phyloP scores from a whole-genome alignment of 495 filamentous ascomycete genomes.

The Talaromyces ruber region DNA sequence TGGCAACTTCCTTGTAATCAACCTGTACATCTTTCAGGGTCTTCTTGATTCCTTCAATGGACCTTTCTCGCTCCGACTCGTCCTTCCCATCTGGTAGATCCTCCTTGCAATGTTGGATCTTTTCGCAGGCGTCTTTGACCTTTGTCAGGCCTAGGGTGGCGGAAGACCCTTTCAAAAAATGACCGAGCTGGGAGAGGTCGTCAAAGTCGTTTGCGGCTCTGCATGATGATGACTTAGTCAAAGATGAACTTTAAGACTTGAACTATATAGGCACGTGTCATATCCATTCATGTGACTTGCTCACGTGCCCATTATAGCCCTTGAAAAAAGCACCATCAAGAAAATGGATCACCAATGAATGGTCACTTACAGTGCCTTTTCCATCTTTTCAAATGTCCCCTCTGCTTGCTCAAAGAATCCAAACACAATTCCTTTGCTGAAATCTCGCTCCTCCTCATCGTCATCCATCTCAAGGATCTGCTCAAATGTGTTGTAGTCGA shows the following conservation, averaged over 20 bases:
- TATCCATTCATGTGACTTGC: neutral
- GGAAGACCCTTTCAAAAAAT: constrained; percentile 97
- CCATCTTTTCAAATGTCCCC: constrained; percentile 80
- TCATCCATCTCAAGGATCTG: constrained; percentile 98
- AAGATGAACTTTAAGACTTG: neutral
- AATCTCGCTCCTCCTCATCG: constrained; percentile 65
- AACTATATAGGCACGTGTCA: constrained; percentile 2
- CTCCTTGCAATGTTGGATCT: constrained; percentile 84
- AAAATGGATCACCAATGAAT: neutral
- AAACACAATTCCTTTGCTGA: constrained; percentile 77
- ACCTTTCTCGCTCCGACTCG: constrained; percentile 51
- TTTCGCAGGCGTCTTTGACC: constrained; percentile 88
- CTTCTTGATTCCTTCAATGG: constrained; percentile 57
- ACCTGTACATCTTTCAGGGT: constrained; percentile 62
- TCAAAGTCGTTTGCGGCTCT: constrained; percentile 59
- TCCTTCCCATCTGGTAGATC: constrained; percentile 57
- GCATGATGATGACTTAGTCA: constrained; percentile 7
- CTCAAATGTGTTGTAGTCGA: constrained; percentile 75
- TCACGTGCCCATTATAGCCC: constrained; percentile 2
- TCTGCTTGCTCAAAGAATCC: constrained; percentile 92
- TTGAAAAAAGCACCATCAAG: neutral
- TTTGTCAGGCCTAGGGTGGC: constrained; percentile 89
- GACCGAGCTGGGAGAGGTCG: constrained; percentile 73
- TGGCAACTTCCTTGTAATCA: constrained; percentile 71
- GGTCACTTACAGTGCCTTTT: constrained; percentile 62